A percentile compares a stretch with the other conserved stretches of the same genome.
phyloP scores from a whole-genome alignment of 352 stramenopile genomes.

The Paralagenidium karlingii region DNA sequence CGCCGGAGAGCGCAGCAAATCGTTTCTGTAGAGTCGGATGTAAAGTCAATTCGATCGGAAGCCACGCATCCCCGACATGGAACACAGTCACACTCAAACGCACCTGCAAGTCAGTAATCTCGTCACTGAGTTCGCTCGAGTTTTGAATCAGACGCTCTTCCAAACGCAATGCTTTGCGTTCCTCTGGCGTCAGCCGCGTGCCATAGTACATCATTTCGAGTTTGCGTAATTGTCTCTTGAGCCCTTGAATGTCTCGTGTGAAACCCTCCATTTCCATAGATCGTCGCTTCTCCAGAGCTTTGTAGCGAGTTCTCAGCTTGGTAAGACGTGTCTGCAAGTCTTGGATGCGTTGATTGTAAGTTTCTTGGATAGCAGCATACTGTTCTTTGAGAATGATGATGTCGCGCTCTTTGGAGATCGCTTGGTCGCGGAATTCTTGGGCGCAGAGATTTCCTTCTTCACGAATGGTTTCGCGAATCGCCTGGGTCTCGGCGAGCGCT shows the following conservation, averaged over 20 bases:
- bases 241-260: slow-evolving; percentile 36
- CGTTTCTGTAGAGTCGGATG: too few relatives aligned
- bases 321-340: slow-evolving; percentile 54
- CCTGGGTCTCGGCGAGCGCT: slow-evolving; percentile 26
- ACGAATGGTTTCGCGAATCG: slow-evolving; percentile 23
- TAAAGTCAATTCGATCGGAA: too few relatives aligned
- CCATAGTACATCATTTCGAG: slow-evolving; percentile 62
- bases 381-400: slow-evolving; percentile 64
- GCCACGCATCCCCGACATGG: too few relatives aligned
- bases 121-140: too few relatives aligned
- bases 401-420: slow-evolving; percentile 42
- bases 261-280: slow-evolving; percentile 81
- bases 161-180: too few relatives aligned
- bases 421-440: slow-evolving; percentile 39
- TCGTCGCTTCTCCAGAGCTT: slow-evolving; percentile 42
- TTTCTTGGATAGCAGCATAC: slow-evolving; percentile 60
- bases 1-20: too few relatives aligned
- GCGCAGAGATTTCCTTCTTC: slow-evolving; percentile 45
- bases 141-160: too few relatives aligned
- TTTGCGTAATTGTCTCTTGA: slow-evolving; percentile 58
- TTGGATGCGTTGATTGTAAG: slow-evolving; percentile 49
- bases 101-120: too few relatives aligned
- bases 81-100: too few relatives aligned
- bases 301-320: slow-evolving; percentile 44
- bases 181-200: too few relatives aligned